phyloP scores from a whole-genome alignment of 306 rosid genomes.

The Ziziphus jujuba region DNA sequence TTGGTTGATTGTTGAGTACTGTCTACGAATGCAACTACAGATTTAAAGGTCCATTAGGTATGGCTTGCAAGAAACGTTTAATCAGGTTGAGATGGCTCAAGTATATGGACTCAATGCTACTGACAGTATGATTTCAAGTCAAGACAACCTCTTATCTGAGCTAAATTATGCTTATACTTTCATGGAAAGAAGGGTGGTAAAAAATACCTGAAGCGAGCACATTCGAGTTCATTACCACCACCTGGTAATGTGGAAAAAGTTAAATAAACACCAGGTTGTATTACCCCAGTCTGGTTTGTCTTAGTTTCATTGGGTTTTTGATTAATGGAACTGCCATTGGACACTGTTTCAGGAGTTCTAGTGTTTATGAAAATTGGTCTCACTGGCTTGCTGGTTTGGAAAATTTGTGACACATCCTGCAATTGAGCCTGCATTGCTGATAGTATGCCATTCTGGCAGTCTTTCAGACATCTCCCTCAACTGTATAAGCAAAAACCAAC shows the following conservation, averaged over 20 bases:
- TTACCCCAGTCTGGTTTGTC: slow-evolving; percentile 65
- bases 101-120: not conserved
- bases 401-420: slow-evolving; percentile 34
- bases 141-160: not conserved
- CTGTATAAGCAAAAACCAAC: slow-evolving; percentile 44
- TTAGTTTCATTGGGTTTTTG: slow-evolving; percentile 45
- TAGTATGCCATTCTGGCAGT: slow-evolving; percentile 52
- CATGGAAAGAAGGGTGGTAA: slow-evolving; percentile 5
- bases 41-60: too few species aligned
- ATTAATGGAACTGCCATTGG: slow-evolving; percentile 43
- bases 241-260: slow-evolving; percentile 58
- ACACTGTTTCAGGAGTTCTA: slow-evolving; percentile 38
- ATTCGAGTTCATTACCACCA: slow-evolving; percentile 81
- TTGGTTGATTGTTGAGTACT: too few species aligned
- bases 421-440: slow-evolving; percentile 33
- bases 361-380: slow-evolving; percentile 35
- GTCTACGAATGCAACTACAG: too few species aligned
- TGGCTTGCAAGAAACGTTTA: too few species aligned
- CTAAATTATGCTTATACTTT: not conserved
- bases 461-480: slow-evolving; percentile 68
- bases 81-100: not conserved
- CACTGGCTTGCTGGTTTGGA: slow-evolving; percentile 46
- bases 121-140: not conserved
- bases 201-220: slow-evolving; percentile 91
- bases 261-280: slow-evolving; percentile 89